Evolutionary conservation across 106 monocot species (phyloP), one percentile per base, ranked within the genome.

Genomic region (Allium fistulosum): DNA sequence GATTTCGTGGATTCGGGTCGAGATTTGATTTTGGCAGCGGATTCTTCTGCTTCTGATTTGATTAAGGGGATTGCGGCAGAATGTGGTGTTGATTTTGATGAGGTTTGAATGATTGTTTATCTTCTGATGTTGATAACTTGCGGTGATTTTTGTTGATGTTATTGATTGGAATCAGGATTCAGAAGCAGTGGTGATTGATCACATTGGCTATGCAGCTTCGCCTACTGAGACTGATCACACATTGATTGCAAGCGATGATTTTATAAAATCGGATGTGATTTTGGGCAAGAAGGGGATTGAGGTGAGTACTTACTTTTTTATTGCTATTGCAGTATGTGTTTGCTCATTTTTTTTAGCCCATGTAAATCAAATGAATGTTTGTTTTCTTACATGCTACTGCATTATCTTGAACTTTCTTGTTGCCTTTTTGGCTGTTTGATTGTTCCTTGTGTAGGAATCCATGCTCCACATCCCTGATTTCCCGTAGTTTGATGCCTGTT

Each of bases 81-180:
- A 18, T 93, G 87, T 50, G 97, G 92, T 4, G 84, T 81, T 56
- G 90, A 99, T 79, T 99, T 99, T 77, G 97, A 99, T 57, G 97
- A 99, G 97, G 97, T n/a, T 28, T 17, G 37, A 37, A 37, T 37
- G 37, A 5, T 37, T 37, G 37, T 37, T 37, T 37, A 37, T 37
- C 5, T 37, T 37, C 37, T 37, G 37, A 37, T 37, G 37, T 37
- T 37, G 37, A 37, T 37, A 37, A 37, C 5, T 37, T 37, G 4
- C 37, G 37, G 37, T 37, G 37, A 37, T 37, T 37, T 37, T 37
- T 37, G 37, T 37, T 37, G 37, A 37, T 5, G 37, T 2, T 37
- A 37, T 37, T 37, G 37, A 1, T 49, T 65, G 13, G 3, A 51
- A 51, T 13, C 71, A 99, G 92, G 92, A 93, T 78, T 73, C 80